Evolutionary conservation across 208 protist species (phyloP).

Genomic region (Leishmania major): DNA sequence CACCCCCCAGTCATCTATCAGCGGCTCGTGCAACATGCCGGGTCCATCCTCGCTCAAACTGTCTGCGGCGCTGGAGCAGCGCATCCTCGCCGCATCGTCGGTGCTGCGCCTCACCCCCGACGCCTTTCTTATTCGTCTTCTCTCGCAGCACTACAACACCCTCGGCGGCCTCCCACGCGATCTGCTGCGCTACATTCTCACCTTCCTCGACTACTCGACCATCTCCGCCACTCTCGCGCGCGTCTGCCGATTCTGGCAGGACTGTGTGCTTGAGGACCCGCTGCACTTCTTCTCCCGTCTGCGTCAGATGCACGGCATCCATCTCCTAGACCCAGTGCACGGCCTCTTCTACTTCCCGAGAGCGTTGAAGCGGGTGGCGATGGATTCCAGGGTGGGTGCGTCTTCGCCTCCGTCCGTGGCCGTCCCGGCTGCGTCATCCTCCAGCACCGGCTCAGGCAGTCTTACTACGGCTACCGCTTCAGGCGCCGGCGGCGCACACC

Average conservation of each 20-base stretch:
- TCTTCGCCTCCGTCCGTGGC: background rate
- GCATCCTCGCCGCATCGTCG: conserved; percentile 32
- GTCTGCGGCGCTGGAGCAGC: conserved; percentile 22
- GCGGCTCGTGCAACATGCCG: conserved; percentile 7
- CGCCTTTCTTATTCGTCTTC: conserved; percentile 31
- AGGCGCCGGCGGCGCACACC: background rate
- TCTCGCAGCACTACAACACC: conserved; percentile 41
- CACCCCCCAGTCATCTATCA: background rate
- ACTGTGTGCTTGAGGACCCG: conserved; percentile 31
- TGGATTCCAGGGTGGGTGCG: conserved; percentile 18
- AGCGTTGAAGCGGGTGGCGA: conserved; percentile 43
- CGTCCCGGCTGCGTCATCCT: background rate
- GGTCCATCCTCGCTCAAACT: conserved; percentile 23
- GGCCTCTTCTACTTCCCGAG: conserved; percentile 57
- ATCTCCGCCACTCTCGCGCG: conserved; percentile 26
- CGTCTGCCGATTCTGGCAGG: conserved; percentile 41
- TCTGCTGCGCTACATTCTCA: conserved; percentile 40
- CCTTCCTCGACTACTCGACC: conserved; percentile 58
- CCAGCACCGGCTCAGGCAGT: background rate
- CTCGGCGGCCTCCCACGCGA: conserved; percentile 43
- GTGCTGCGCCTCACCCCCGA: conserved; percentile 37
- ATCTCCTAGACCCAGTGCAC: conserved; percentile 46
- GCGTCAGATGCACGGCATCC: conserved; percentile 54
- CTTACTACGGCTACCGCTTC: background rate
- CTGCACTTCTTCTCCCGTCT: conserved; percentile 28